Conservation (phyloP, 305 asterid genomes). For the Fraxinus greggii region DNA sequence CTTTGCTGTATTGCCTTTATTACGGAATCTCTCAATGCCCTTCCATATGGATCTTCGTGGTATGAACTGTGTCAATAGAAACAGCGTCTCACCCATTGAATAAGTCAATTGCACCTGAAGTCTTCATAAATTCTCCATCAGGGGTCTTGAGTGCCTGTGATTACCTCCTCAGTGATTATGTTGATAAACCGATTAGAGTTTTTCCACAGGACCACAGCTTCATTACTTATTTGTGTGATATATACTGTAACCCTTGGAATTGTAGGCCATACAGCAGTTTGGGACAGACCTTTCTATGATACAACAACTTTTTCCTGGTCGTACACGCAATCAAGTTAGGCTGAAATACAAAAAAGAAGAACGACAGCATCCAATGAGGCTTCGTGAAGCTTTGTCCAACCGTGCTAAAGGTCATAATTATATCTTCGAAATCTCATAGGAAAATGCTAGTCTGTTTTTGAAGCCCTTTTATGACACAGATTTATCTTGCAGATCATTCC, state of each 20-base stretch:
- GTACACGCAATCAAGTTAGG: constrained; percentile 65
- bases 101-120: not conserved
- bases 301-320: constrained; percentile 80
- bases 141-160: not conserved
- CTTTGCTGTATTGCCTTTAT: not conserved
- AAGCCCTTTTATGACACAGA: not conserved
- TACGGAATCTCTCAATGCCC: not conserved
- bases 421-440: not conserved
- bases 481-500: constrained; percentile 59
- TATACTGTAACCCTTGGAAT: not conserved
- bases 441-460: not conserved
- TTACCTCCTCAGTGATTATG: not conserved
- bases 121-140: not conserved
- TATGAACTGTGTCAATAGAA: not conserved
- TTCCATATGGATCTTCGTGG: not conserved
- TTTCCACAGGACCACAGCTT: not conserved
- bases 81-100: not conserved
- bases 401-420: constrained; percentile 58
- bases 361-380: constrained; percentile 66
- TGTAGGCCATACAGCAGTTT: constrained; percentile 75
- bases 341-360: constrained; percentile 86
- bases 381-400: constrained; percentile 71
- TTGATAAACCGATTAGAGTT: not conserved
- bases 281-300: constrained; percentile 95
- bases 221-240: not conserved